A percentile compares a stretch with the other conserved stretches of the same genome.
These are phyloP conservation scores for Cutaneotrichosporon cavernicola DNA, from an alignment of 1,284 basidiomycete species.

Conservation along the genomic window DNA sequence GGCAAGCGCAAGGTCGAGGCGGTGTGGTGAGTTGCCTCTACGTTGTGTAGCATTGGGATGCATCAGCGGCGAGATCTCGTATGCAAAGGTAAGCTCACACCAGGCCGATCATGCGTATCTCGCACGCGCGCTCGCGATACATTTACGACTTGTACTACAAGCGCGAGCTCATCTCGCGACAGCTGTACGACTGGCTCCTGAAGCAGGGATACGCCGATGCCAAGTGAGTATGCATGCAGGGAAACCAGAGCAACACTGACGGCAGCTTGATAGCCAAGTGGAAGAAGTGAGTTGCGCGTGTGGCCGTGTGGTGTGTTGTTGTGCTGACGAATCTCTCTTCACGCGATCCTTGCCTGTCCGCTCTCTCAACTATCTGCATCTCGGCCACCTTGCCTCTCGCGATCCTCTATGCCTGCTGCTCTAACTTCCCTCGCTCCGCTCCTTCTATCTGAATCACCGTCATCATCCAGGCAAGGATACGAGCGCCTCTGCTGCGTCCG, in stretches of 20 bases:
- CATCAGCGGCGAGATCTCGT: neutral
- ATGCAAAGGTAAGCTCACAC: neutral
- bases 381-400: too few species aligned
- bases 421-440: neutral
- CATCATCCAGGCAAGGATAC: constrained; percentile 67
- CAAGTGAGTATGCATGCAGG: constrained; percentile 64
- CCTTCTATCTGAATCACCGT: neutral
- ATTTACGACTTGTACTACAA: constrained; percentile 99
- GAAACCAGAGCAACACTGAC: constrained; percentile 8
- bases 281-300: constrained; percentile 67
- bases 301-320: neutral
- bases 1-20: constrained; percentile 96
- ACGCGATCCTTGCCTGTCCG: neutral
- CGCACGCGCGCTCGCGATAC: constrained; percentile 90
- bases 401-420: too few species aligned
- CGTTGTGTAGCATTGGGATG: neutral
- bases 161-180: constrained; percentile 87
- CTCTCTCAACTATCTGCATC: neutral
- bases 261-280: constrained; percentile 96
- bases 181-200: constrained; percentile 96
- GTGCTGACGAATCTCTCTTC: constrained; percentile 9
- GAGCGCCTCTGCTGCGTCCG: constrained; percentile 97
- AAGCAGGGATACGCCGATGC: constrained; percentile 97
- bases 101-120: constrained; percentile 91
- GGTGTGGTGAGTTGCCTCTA: constrained; percentile 64